Evolutionary conservation across 2,329 filamentous ascomycete species (phyloP).

Genomic region (Ceratocystis alfenasii): DNA sequence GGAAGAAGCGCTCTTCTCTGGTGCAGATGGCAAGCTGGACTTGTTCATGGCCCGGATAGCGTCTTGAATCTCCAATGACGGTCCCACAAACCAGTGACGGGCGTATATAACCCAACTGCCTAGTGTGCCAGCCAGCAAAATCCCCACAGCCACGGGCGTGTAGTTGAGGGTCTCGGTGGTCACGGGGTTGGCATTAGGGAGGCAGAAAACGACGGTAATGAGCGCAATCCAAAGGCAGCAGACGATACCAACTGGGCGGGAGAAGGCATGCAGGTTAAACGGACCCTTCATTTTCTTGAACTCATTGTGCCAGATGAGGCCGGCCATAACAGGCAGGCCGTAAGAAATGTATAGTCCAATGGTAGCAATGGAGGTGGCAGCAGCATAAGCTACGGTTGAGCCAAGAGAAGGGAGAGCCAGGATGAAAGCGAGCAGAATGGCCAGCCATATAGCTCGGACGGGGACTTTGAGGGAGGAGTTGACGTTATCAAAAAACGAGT

Average conservation of each 20-base stretch:
- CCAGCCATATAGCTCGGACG: conserved; percentile 44
- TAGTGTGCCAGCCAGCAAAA: conserved; percentile 39
- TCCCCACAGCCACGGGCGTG: conserved; percentile 46
- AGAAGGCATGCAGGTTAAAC: conserved; percentile 40
- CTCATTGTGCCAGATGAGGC: conserved; percentile 38
- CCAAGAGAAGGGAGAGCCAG: conserved; percentile 45
- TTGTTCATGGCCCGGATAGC: conserved; percentile 39
- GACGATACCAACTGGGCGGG: conserved; percentile 36
- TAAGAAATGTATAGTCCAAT: conserved; percentile 48
- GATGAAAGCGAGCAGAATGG: conserved; percentile 41
- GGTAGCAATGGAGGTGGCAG: conserved; percentile 48
- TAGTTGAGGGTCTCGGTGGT: conserved; percentile 47
- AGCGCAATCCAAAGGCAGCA: conserved; percentile 42
- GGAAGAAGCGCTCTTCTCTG: conserved; percentile 28
- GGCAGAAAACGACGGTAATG: conserved; percentile 46
- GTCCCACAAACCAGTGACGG: conserved; percentile 44
- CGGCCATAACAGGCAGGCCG: conserved; percentile 44
- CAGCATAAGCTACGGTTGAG: conserved; percentile 43
- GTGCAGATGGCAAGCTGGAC: conserved; percentile 35
- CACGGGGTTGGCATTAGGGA: conserved; percentile 45
- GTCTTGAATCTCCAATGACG: conserved; percentile 40
- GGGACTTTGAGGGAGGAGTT: conserved; percentile 39
- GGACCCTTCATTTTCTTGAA: conserved; percentile 43
- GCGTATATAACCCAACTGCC: conserved; percentile 43
- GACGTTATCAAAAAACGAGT: conserved; percentile 42